phyloP scores from a whole-genome alignment of 208 protist genomes.

The Acanthamoeba sp. region DNA sequence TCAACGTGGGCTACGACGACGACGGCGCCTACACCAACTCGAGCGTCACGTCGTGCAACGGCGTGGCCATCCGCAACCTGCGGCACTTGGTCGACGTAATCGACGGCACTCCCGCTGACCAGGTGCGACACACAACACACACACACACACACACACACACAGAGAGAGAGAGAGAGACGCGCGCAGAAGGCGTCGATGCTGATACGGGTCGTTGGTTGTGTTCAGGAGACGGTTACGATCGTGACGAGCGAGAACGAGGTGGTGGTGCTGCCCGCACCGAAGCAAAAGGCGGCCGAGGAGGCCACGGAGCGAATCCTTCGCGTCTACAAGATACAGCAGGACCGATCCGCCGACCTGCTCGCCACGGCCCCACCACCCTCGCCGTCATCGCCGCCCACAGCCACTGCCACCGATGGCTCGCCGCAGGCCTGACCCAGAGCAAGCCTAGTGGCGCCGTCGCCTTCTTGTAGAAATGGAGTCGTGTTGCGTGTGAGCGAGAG shows the following conservation, averaged over 20 bases:
- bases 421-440: too few species aligned
- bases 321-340: constrained; percentile 22
- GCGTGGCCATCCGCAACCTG: constrained; percentile 34
- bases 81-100: constrained; percentile 6
- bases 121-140: neutral
- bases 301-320: neutral
- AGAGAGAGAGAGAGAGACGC: too few species aligned
- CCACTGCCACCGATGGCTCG: too few species aligned
- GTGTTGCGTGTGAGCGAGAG: too few species aligned
- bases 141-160: neutral
- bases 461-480: too few species aligned
- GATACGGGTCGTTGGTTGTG: neutral
- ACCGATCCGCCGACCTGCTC: neutral
- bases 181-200: too few species aligned
- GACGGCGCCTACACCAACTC: neutral
- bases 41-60: neutral
- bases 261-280: constrained; percentile 24
- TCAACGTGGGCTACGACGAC: constrained; percentile 39
- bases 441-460: too few species aligned
- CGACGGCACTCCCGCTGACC: neutral
- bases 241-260: constrained; percentile 12
- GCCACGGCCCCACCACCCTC: neutral
- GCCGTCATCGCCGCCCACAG: too few species aligned
- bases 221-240: constrained; percentile 2
- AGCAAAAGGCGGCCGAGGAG: neutral